Conservation (phyloP, 108 stramenopile species). For the Fragilaria crotonensis region DNA sequence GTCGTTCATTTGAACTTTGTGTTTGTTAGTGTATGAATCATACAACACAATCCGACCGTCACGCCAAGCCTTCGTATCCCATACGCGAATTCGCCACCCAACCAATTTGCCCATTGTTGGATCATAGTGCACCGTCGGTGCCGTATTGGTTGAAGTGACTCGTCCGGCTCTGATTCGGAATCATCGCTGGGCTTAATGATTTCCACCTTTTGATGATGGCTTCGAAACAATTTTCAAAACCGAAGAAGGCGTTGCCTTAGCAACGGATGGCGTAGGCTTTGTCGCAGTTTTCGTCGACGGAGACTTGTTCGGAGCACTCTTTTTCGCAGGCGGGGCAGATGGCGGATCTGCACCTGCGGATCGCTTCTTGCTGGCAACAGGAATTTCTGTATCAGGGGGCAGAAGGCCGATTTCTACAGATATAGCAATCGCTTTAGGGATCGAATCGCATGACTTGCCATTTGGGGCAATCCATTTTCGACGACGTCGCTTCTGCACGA, state of each 20-base stretch:
- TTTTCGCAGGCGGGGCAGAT: neutral
- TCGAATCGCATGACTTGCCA: slow-evolving; percentile 44
- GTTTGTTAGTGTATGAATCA: slow-evolving; percentile 56
- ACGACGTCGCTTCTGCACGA: slow-evolving; percentile 42
- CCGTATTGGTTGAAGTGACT: slow-evolving; percentile 17
- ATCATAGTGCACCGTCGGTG: slow-evolving; percentile 45
- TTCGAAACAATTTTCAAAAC: neutral
- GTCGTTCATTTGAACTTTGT: slow-evolving; percentile 38
- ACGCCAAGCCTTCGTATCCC: slow-evolving; percentile 35
- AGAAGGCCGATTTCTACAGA: slow-evolving; percentile 48
- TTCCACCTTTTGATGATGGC: neutral
- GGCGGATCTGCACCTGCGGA: neutral
- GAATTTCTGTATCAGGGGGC: slow-evolving; percentile 36
- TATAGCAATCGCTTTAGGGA: slow-evolving; percentile 50
- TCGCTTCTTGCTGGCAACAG: slow-evolving; percentile 2
- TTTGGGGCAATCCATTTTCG: slow-evolving; percentile 48
- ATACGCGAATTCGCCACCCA: slow-evolving; percentile 42
- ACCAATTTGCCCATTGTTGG: slow-evolving; percentile 34
- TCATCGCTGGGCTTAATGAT: neutral
- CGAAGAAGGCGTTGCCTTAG: too few relatives aligned
- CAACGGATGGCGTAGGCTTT: too few relatives aligned
- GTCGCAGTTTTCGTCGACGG: neutral
- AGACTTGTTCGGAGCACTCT: neutral
- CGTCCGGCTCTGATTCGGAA: slow-evolving; percentile 32
- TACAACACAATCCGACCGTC: slow-evolving; percentile 52